Conservation (phyloP, 768 basidiomycete species). For the Phanerodontia chrysosporium region DNA sequence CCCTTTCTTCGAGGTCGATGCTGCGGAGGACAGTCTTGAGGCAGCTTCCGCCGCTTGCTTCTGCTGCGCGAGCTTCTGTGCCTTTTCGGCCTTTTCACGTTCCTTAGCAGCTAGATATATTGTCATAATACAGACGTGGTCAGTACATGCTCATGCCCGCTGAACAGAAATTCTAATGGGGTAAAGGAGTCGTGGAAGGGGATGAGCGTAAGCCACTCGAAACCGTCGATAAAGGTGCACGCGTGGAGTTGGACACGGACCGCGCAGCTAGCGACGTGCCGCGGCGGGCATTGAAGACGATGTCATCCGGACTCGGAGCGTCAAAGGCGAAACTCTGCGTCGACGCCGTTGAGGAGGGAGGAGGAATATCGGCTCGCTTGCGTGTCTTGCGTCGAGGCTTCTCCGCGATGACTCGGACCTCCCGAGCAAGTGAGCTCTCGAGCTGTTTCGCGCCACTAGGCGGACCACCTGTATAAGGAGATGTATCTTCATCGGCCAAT, state of each 20-base stretch:
- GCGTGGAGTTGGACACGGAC: slow-evolving; percentile 15
- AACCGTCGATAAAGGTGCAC: slow-evolving; percentile 18
- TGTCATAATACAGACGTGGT: slow-evolving; percentile 21
- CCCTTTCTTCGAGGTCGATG: slow-evolving; percentile 40
- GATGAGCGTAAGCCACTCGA: slow-evolving; percentile 19
- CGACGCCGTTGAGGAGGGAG: slow-evolving; percentile 32
- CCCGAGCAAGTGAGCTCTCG: slow-evolving; percentile 5
- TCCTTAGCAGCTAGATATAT: slow-evolving; percentile 64
- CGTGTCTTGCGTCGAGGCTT: slow-evolving; percentile 15
- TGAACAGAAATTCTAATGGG: slow-evolving; percentile 17
- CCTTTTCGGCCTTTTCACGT: slow-evolving; percentile 78
- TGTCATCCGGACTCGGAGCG: slow-evolving; percentile 87
- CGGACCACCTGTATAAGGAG: not conserved
- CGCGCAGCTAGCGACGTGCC: slow-evolving; percentile 59
- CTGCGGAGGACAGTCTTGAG: slow-evolving; percentile 2
- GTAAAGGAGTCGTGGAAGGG: slow-evolving; percentile 30
- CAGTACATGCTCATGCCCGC: slow-evolving; percentile 27
- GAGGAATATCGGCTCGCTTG: slow-evolving; percentile 16
- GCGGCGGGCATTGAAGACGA: slow-evolving; percentile 74
- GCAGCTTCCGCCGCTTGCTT: slow-evolving; percentile 29
- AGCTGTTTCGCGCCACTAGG: slow-evolving; percentile 2
- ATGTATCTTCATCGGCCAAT: slow-evolving; percentile 45
- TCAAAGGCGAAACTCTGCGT: slow-evolving; percentile 62
- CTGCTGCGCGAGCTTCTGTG: slow-evolving; percentile 51
- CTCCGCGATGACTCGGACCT: slow-evolving; percentile 18